Conservation (phyloP, 768 basidiomycete genomes). For the Trametes cubensis region DNA sequence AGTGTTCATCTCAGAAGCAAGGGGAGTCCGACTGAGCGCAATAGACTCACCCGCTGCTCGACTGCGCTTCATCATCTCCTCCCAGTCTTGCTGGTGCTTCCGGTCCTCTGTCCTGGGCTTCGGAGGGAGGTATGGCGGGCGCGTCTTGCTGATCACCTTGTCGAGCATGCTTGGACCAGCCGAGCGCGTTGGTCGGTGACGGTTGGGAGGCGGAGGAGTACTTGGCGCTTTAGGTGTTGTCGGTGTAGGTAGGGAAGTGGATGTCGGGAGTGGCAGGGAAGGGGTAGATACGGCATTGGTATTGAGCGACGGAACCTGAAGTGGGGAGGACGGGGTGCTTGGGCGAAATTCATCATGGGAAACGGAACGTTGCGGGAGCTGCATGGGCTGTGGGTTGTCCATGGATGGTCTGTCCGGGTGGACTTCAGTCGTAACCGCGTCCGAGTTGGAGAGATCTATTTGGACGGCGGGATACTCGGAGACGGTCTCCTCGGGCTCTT, state of each 20-base stretch:
- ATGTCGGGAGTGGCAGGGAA: slow-evolving; percentile 35
- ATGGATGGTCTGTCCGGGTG: slow-evolving; percentile 4
- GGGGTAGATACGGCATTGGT: slow-evolving; percentile 25
- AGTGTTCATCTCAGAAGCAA: slow-evolving; percentile 23
- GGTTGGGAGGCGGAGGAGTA: slow-evolving; percentile 26
- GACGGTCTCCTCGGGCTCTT: slow-evolving; percentile 16
- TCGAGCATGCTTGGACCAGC: slow-evolving; percentile 72
- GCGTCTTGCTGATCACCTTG: slow-evolving; percentile 79
- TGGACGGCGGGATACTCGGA: slow-evolving; percentile 27
- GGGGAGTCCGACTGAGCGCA: slow-evolving; percentile 1
- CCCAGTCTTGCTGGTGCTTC: slow-evolving; percentile 86
- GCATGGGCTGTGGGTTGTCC: neutral
- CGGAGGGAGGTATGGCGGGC: slow-evolving; percentile 85
- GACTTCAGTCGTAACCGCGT: slow-evolving; percentile 14
- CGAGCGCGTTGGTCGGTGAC: slow-evolving; percentile 53
- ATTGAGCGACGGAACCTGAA: slow-evolving; percentile 8
- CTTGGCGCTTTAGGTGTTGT: slow-evolving; percentile 24
- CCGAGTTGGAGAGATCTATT: slow-evolving; percentile 22
- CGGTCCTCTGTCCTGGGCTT: slow-evolving; percentile 76
- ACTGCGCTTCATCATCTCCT: slow-evolving; percentile 85
- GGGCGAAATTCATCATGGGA: slow-evolving; percentile 21
- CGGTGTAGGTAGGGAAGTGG: slow-evolving; percentile 36
- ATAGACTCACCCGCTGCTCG: slow-evolving; percentile 62
- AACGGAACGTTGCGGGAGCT: slow-evolving; percentile 10
- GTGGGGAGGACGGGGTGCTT: slow-evolving; percentile 13